Conservation (phyloP, 768 basidiomycete genomes). For the Pisolithus marmoratus region DNA sequence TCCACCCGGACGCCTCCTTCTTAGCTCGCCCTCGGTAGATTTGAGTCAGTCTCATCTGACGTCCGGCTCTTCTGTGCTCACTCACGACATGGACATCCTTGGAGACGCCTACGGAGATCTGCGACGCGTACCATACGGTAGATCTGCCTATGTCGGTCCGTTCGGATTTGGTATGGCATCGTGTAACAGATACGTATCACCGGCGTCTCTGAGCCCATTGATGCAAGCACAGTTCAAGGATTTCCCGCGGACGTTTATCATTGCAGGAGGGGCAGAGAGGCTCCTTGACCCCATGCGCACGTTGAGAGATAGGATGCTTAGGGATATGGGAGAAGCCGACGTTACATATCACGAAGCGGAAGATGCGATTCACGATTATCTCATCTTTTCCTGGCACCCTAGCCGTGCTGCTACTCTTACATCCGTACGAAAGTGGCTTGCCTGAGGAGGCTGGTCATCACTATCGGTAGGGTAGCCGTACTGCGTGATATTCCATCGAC, state of each 20-base stretch:
- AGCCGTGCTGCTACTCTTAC: constrained; percentile 43
- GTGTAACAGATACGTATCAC: constrained; percentile 53
- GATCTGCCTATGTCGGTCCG: constrained; percentile 41
- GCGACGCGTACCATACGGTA: constrained; percentile 26
- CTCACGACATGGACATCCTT: constrained; percentile 29
- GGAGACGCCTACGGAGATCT: constrained; percentile 3
- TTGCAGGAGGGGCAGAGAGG: constrained; percentile 52
- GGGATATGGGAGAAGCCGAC: constrained; percentile 38
- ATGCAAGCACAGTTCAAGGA: constrained; percentile 40
- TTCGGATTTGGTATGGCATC: constrained; percentile 41
- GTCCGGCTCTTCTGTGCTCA: constrained; percentile 34
- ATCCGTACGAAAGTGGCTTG: constrained; percentile 45
- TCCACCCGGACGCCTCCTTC: constrained; percentile 43
- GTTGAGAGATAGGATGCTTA: constrained; percentile 42
- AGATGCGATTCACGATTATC: constrained; percentile 51
- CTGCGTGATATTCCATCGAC: too few species aligned
- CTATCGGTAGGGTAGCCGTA: too few species aligned
- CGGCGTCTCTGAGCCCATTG: constrained; percentile 40
- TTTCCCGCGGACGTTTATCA: constrained; percentile 58
- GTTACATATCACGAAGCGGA: constrained; percentile 44
- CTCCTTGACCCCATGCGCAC: constrained; percentile 45
- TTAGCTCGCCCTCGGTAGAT: constrained; percentile 57
- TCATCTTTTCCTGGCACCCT: constrained; percentile 45
- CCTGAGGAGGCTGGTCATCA: background rate
- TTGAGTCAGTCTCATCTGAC: constrained; percentile 33